A percentile compares a stretch with the other conserved stretches of the same genome.
These are phyloP conservation scores for Candida suzukii DNA, from an alignment of 805 yeast species.

Conservation along the genomic window DNA sequence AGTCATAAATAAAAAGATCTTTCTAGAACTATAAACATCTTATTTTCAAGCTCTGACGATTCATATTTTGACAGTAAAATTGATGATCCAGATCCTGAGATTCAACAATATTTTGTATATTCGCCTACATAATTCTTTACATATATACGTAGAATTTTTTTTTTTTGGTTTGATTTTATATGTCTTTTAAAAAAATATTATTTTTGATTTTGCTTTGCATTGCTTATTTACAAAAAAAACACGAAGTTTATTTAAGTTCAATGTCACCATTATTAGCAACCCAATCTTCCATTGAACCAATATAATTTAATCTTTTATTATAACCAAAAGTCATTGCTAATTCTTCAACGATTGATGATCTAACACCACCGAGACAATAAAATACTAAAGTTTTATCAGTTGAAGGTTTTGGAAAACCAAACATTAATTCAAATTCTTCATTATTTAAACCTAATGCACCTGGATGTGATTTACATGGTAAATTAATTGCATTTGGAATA, in stretches of 20 bases:
- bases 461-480: slow-evolving; percentile 87
- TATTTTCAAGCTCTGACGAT: too few species aligned
- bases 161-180: too few species aligned
- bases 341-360: slow-evolving; percentile 87
- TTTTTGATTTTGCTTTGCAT: too few species aligned
- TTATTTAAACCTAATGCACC: slow-evolving; percentile 78
- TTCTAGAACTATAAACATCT: too few species aligned
- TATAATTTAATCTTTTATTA: slow-evolving; percentile 72
- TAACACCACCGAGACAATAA: slow-evolving; percentile 89
- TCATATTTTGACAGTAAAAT: too few species aligned
- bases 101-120: too few species aligned
- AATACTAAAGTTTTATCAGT: slow-evolving; percentile 69
- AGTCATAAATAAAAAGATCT: too few species aligned
- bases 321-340: slow-evolving; percentile 89
- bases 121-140: too few species aligned
- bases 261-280: slow-evolving; percentile 31
- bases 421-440: slow-evolving; percentile 74
- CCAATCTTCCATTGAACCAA: slow-evolving; percentile 91
- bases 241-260: slow-evolving; percentile 1
- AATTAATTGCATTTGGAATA: slow-evolving; percentile 79
- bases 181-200: too few species aligned
- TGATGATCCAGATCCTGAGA: too few species aligned
- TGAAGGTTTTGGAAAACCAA: slow-evolving; percentile 77
- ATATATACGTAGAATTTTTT: too few species aligned
- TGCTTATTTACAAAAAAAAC: background rate